A percentile compares a stretch with the other conserved stretches of the same genome.
These are phyloP conservation scores for Agrostemma githago DNA, from an alignment of 148 eudicot genomes.

Conservation along the genomic window DNA sequence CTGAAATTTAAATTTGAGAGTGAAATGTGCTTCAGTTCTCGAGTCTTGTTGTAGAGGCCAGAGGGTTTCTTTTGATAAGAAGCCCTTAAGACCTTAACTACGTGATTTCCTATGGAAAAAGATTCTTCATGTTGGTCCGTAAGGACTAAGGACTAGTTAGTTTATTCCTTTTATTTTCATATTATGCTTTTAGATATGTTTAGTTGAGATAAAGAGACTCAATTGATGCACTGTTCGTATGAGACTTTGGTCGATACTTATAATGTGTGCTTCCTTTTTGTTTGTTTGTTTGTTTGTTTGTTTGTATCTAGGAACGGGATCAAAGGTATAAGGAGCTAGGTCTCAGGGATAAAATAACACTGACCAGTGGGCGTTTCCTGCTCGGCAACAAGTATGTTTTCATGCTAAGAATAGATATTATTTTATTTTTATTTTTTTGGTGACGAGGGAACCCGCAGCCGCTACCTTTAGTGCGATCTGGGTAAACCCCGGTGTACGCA, in stretches of 20 bases:
- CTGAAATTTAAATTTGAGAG: not conserved
- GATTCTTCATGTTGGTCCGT: too few species aligned
- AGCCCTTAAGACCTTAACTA: too few species aligned
- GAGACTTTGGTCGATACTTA: not conserved
- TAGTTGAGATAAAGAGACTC: not conserved
- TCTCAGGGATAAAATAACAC: constrained; percentile 90
- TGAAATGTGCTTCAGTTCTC: too few species aligned
- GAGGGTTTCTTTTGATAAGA: too few species aligned
- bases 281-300: constrained; percentile 1
- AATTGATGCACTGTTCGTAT: not conserved
- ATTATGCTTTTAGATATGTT: not conserved
- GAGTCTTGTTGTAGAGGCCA: too few species aligned
- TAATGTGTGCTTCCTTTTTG: not conserved
- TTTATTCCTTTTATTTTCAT: too few species aligned
- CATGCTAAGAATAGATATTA: constrained; percentile 2
- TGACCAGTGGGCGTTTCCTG: constrained; percentile 97
- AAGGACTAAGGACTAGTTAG: too few species aligned
- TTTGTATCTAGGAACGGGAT: constrained; percentile 72
- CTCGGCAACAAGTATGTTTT: constrained; percentile 87
- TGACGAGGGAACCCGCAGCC: too few species aligned
- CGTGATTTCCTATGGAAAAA: too few species aligned
- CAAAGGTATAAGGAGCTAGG: constrained; percentile 98
- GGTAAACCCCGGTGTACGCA: too few species aligned
- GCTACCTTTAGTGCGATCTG: too few species aligned
- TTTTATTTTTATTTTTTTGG: too few species aligned